Conservation (phyloP, 2,329 filamentous ascomycete genomes). For the Fusarium sp. region DNA sequence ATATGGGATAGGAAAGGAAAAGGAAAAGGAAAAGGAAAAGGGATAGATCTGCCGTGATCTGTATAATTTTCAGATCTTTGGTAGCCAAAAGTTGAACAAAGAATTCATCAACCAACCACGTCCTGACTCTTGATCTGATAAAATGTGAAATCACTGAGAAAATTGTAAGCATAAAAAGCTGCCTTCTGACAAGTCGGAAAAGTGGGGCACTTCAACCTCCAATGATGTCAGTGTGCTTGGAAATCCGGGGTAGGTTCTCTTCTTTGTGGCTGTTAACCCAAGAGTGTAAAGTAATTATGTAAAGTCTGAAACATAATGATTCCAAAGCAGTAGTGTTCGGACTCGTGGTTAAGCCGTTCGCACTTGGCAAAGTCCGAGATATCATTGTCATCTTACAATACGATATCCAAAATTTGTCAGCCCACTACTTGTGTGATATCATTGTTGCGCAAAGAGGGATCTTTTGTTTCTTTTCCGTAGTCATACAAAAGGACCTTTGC, state of each 20-base stretch:
- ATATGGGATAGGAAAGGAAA: constrained; percentile 16
- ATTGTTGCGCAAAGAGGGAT: constrained; percentile 8
- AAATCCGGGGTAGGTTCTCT: constrained; percentile 42
- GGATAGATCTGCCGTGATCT: constrained; percentile 17
- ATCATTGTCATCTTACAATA: background rate
- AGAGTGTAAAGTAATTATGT: constrained; percentile 11
- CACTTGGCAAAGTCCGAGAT: constrained; percentile 17
- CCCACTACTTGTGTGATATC: constrained; percentile 25
- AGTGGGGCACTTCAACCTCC: constrained; percentile 9
- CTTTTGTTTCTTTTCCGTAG: background rate
- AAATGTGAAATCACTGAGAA: background rate
- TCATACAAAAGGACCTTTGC: background rate
- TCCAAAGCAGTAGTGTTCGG: constrained; percentile 7
- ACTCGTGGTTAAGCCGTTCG: background rate
- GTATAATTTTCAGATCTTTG: constrained; percentile 13
- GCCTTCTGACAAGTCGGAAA: constrained; percentile 24
- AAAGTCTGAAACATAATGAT: constrained; percentile 12
- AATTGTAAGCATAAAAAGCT: constrained; percentile 15
- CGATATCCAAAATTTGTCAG: constrained; percentile 32
- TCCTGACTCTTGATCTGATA: constrained; percentile 6
- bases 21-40: constrained; percentile 2
- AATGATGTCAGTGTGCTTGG: constrained; percentile 40
- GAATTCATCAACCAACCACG: constrained; percentile 8
- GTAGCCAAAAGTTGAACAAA: constrained; percentile 24
- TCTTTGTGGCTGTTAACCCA: background rate